Base-by-base conservation (phyloP, 1,284 basidiomycete genomes). In the Ceratobasidium papillatum region DNA sequence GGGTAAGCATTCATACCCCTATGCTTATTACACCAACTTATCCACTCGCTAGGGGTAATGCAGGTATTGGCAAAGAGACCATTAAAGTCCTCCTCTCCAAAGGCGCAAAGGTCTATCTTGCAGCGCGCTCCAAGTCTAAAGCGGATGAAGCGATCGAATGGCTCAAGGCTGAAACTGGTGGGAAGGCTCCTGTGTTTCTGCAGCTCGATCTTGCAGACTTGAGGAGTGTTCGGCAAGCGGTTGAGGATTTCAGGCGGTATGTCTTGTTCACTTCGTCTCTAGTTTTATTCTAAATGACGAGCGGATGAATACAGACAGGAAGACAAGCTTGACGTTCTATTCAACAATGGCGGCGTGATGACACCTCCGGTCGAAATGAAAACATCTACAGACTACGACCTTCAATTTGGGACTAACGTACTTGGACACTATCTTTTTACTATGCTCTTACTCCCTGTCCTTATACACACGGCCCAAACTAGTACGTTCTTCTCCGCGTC, bases 271-370 rank as follows among this genome's bases (percentile, higher is more conserved):
- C 14, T 30, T 36, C 12, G 30, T 4, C 51, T 8, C 11, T 25
- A 51, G 25, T 47, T n/a, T 4, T n/a, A 4, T 11, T 17, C 8
- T 19, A 25, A n/a, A 64, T 1, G 27, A 47, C 1, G 12, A n/a
- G n/a, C 11, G n/a, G n/a, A n/a, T 12, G 43, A 1, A 47, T n/a
- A 22, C 27, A 86, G 83, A 75, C 84, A 86, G 75, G 88, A 88
- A 77, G 79, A 74, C 0, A 80, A 84, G 61, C 80, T 89, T 12
- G 83, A 89, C 77, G 81, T 87, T 12, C 81, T 89, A 7, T 86
- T 85, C 77, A 87, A 88, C 78, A 87, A 87, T 73, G 86, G 88
- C 1, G 90, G 90, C 4, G 84, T 92, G 11, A 88, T 87, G 87
- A 78, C 80, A 0, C 82, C 84, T 2, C 85, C 87, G 0, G 76